Conservation (phyloP, 108 stramenopile genomes). For the Schizochytrium sp. region DNA sequence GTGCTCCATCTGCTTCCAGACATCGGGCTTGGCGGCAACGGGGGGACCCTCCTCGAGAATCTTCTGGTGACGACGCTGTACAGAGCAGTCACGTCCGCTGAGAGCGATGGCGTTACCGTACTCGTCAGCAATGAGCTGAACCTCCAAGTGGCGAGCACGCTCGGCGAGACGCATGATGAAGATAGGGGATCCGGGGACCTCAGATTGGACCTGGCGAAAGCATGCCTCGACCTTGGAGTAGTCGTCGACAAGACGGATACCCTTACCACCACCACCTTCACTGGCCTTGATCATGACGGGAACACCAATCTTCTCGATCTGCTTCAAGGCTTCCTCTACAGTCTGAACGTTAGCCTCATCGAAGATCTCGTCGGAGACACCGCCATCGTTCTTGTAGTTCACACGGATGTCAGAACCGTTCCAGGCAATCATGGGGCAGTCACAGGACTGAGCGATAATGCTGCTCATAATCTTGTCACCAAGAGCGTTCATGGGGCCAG, state of each 20-base stretch:
- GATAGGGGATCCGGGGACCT: conserved; percentile 97
- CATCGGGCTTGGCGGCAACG: conserved; percentile 87
- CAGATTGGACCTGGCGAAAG: conserved; percentile 96
- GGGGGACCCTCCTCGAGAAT: conserved; percentile 98
- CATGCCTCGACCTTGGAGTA: conserved; percentile 82
- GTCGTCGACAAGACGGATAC: conserved; percentile 91
- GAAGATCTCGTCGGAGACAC: conserved; percentile 86
- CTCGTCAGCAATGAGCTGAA: conserved; percentile 96
- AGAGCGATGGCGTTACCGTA: conserved; percentile 97
- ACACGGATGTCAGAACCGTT: conserved; percentile 89
- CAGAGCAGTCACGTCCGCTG: conserved; percentile 98
- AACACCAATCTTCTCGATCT: conserved; percentile 88
- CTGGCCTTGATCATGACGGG: conserved; percentile 99
- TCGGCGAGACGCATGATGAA: conserved; percentile 90
- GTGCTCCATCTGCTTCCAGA: conserved; percentile 95
- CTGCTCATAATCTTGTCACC: conserved; percentile 99
- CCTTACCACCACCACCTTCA: conserved; percentile 99
- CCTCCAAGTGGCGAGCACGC: conserved; percentile 95
- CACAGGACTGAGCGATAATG: conserved; percentile 98
- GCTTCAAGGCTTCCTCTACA: conserved; percentile 83
- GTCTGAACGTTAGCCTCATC: conserved; percentile 86
- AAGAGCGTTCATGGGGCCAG: conserved; percentile 96
- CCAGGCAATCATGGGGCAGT: conserved; percentile 97
- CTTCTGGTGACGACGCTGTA: conserved; percentile 99
- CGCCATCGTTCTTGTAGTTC: conserved; percentile 80